phyloP scores from a whole-genome alignment of 2,329 filamentous ascomycete species.

The Ambrosiella xylebori region DNA sequence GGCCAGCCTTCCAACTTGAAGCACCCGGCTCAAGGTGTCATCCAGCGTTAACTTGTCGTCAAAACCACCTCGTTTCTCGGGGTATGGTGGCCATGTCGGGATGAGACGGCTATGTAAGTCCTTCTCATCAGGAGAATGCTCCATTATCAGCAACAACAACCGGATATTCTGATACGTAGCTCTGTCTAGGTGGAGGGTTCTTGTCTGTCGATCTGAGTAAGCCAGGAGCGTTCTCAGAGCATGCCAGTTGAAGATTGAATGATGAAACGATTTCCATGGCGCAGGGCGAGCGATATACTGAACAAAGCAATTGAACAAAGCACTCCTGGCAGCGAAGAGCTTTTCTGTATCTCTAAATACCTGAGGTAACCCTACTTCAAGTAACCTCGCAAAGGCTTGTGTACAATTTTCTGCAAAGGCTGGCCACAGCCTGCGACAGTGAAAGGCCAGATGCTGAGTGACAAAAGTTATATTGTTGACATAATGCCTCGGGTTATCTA shows the following conservation, averaged over 20 bases:
- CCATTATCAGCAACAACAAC: slow-evolving; percentile 33
- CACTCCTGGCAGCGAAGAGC: slow-evolving; percentile 18
- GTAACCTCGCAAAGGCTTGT: slow-evolving; percentile 18
- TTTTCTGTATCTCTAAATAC: slow-evolving; percentile 9
- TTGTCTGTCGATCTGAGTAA: slow-evolving; percentile 30
- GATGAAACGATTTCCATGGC: slow-evolving; percentile 18
- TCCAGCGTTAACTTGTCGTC: slow-evolving; percentile 35
- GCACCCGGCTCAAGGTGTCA: slow-evolving; percentile 36
- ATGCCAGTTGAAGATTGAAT: slow-evolving; percentile 36
- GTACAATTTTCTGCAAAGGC: slow-evolving; percentile 18
- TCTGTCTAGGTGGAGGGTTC: slow-evolving; percentile 33
- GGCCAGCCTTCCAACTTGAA: slow-evolving; percentile 35
- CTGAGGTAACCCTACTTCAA: slow-evolving; percentile 16
- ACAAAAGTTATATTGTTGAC: slow-evolving; percentile 1
- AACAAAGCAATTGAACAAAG: slow-evolving; percentile 23
- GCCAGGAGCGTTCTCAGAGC: slow-evolving; percentile 37
- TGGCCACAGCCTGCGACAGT: slow-evolving; percentile 17
- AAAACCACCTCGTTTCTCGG: slow-evolving; percentile 38
- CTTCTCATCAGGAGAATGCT: slow-evolving; percentile 34
- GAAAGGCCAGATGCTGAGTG: slow-evolving; percentile 7
- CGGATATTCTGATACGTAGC: slow-evolving; percentile 37
- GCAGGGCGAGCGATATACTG: slow-evolving; percentile 20
- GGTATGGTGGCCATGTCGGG: slow-evolving; percentile 43
- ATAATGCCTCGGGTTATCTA: neutral
- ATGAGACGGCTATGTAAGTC: slow-evolving; percentile 31